Evolutionary conservation across 1,284 basidiomycete genomes (phyloP).

Genomic region (Trichosporon sp.): DNA sequence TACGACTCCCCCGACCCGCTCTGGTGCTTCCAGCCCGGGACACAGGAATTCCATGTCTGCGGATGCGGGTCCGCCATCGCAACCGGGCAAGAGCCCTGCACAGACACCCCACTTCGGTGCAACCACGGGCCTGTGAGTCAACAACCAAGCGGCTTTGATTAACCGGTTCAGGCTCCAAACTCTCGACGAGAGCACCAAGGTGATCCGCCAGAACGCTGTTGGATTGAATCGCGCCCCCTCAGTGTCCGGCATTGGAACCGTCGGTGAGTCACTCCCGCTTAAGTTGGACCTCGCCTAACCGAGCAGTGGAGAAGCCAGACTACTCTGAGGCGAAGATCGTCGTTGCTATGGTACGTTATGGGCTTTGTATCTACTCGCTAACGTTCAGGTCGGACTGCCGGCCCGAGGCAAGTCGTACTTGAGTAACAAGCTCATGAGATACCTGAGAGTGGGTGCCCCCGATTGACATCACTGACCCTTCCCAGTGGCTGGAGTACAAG

Average conservation of each 20-base stretch:
- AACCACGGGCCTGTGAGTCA: slow-evolving; percentile 42
- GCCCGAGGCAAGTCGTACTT: slow-evolving; percentile 80
- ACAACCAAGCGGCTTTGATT: background rate
- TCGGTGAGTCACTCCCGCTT: slow-evolving; percentile 31
- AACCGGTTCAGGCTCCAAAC: slow-evolving; percentile 34
- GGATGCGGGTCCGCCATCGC: background rate
- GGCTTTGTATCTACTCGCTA: background rate
- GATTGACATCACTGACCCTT: background rate
- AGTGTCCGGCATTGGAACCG: slow-evolving; percentile 50
- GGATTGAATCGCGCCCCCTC: slow-evolving; percentile 46
- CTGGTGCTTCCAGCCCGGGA: slow-evolving; percentile 35
- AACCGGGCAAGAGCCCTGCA: slow-evolving; percentile 28
- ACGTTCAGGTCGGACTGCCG: slow-evolving; percentile 65
- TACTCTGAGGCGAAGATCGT: slow-evolving; percentile 99
- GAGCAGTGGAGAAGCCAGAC: slow-evolving; percentile 84
- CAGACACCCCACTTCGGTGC: slow-evolving; percentile 51
- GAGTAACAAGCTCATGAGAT: slow-evolving; percentile 76
- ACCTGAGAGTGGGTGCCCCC: slow-evolving; percentile 59
- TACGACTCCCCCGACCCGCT: slow-evolving; percentile 27
- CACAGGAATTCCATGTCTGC: background rate
- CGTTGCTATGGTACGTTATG: slow-evolving; percentile 76
- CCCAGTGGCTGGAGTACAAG: slow-evolving; percentile 97
- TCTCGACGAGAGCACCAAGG: slow-evolving; percentile 47
- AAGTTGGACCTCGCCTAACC: background rate
- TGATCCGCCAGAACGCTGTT: slow-evolving; percentile 35